Evolutionary conservation across 2,329 filamentous ascomycete species (phyloP).

Genomic region (Penicillium sp.): DNA sequence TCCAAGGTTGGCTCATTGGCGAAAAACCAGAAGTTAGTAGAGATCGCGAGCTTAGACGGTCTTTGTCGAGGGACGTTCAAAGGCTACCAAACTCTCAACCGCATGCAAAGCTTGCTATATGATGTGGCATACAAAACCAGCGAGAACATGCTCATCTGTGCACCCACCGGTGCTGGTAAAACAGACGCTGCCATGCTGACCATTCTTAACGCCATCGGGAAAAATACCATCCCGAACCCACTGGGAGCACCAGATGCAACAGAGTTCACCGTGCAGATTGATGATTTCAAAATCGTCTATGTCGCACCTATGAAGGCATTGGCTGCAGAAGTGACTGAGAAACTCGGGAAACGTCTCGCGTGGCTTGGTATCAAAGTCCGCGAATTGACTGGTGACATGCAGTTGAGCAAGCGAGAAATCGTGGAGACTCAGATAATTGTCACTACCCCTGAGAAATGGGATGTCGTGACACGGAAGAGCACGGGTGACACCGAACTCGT

Average conservation of each 20-base stretch:
- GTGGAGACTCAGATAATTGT: slow-evolving; percentile 96
- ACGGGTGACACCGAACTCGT: slow-evolving; percentile 96
- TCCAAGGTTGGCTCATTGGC: slow-evolving; percentile 68
- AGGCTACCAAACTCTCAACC: slow-evolving; percentile 86
- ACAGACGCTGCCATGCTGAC: slow-evolving; percentile 97
- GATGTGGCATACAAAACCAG: slow-evolving; percentile 91
- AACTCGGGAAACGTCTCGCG: slow-evolving; percentile 80
- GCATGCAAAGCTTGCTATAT: slow-evolving; percentile 97
- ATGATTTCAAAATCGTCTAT: slow-evolving; percentile 97
- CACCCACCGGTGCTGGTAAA: slow-evolving; percentile 96
- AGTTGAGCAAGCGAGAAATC: slow-evolving; percentile 93
- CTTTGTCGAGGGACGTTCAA: slow-evolving; percentile 88
- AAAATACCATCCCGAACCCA: slow-evolving; percentile 76
- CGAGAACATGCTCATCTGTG: slow-evolving; percentile 98
- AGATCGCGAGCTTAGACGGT: slow-evolving; percentile 77
- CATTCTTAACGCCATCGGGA: slow-evolving; percentile 81
- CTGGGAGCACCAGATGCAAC: slow-evolving; percentile 64
- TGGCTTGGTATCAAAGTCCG: slow-evolving; percentile 91
- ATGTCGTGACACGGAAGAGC: slow-evolving; percentile 93
- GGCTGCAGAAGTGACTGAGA: slow-evolving; percentile 92
- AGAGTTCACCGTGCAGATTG: slow-evolving; percentile 73
- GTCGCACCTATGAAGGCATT: slow-evolving; percentile 98
- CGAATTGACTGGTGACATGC: slow-evolving; percentile 97
- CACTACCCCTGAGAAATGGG: slow-evolving; percentile 98
- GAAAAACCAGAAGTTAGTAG: slow-evolving; percentile 66